Evolutionary conservation across 345 rosid species (phyloP).

Genomic region (Ceriops tagal): DNA sequence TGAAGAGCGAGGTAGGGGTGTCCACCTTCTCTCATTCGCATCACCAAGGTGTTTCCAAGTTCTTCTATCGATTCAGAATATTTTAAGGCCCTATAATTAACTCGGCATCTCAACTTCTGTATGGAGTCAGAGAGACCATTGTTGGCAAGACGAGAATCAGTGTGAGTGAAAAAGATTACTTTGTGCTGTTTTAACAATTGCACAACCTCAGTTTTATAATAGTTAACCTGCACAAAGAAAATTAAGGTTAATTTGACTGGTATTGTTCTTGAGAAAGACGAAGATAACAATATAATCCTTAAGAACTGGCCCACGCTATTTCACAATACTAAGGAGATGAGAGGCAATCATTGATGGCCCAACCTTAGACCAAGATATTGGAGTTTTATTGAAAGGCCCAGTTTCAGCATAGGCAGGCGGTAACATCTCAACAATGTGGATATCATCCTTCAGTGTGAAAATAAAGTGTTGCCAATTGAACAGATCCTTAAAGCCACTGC

Average conservation of each 20-base stretch:
- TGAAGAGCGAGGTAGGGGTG: constrained; percentile 91
- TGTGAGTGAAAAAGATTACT: constrained; percentile 79
- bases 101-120: constrained; percentile 89
- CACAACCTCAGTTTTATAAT: constrained; percentile 71
- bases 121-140: constrained; percentile 56
- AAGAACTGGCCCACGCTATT: neutral
- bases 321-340: neutral
- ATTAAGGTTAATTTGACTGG: constrained; percentile 2
- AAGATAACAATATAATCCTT: neutral
- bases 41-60: constrained; percentile 70
- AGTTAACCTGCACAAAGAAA: constrained; percentile 59
- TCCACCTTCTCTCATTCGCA: constrained; percentile 69
- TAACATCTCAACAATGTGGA: constrained; percentile 72
- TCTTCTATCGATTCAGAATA: constrained; percentile 76
- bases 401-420: constrained; percentile 55
- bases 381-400: constrained; percentile 71
- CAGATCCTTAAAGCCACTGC: constrained; percentile 90
- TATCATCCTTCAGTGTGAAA: constrained; percentile 63
- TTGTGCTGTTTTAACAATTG: constrained; percentile 77
- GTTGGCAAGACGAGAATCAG: constrained; percentile 93
- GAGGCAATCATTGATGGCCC: neutral
- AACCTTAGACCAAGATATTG: constrained; percentile 94
- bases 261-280: constrained; percentile 2
- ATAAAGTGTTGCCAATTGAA: constrained; percentile 93
- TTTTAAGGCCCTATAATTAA: constrained; percentile 72